Evolutionary conservation across 2,329 filamentous ascomycete species (phyloP), one percentile per base, ranked within the genome.

Genomic region (Pezicula carpinea): DNA sequence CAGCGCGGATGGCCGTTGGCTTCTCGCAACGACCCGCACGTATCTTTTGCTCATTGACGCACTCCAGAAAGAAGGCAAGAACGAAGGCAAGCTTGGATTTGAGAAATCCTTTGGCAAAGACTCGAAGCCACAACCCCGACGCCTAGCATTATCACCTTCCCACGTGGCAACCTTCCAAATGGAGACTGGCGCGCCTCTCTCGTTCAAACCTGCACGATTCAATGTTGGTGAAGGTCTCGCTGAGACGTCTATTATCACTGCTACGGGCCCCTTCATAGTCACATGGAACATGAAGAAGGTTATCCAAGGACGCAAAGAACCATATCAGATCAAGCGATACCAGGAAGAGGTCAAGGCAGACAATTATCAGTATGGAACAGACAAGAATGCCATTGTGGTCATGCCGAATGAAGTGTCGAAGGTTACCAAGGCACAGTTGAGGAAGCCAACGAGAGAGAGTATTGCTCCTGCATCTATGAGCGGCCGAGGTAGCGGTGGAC

Each of bases 141-240:
- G 93, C 57, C 81, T 99, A 10, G 89, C 85, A 11, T 77, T 99
- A 32, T 91, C 87, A 6, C 93, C 93, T 0, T 83, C 88, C 50
- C 93, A 99, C 65, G 89, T 97, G 22, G 93, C 93, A 0, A 93
- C 99, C 64, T 96, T 99, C 74, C 89, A 95, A 64, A 89, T 97
- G 66, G 93, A 99, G 69, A 99, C 93, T 2, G 88, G 89, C 58
- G 83, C 85, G 49, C 83, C 88, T 0, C 78, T 99, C 10, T 78
- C 83, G 1, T 99, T 99, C 68, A 97, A 92, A 0, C 82, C 88
- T 0, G 93, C 93, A 42, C 89, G 86, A 55, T 99, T 97, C 76
- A 97, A 99, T 68, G 89, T 89, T 0, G 90, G 91, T 54, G 77
- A 88, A 53, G 86, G 89, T 40, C 72, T 79, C 11, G 76, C 83